These are phyloP conservation scores for Fragilariopsis cylindrus DNA, from an alignment of 108 stramenopile genomes.

Conservation along the genomic window DNA sequence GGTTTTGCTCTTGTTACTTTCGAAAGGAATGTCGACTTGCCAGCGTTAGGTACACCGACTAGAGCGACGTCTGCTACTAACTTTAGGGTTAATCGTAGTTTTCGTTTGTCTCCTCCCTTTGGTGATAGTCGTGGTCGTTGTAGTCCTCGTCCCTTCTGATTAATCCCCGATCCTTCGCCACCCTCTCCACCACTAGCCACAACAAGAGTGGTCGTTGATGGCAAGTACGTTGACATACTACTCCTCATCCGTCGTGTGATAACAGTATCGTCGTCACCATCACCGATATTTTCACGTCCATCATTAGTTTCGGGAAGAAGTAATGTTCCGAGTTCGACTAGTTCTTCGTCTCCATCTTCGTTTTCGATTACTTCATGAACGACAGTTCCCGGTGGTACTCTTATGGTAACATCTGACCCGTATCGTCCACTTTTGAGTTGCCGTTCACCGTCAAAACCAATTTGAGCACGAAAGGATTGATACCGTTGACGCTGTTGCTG, in stretches of 20 bases:
- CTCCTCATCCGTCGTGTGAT: constrained; percentile 11
- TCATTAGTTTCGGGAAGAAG: constrained; percentile 28
- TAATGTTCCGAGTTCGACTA: constrained; percentile 42
- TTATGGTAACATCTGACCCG: constrained; percentile 74
- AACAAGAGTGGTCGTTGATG: constrained; percentile 30
- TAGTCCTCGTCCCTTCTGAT: constrained; percentile 71
- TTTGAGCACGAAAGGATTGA: constrained; percentile 76
- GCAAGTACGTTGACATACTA: background rate
- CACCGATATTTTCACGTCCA: background rate
- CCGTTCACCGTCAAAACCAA: constrained; percentile 83
- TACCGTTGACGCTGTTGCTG: background rate
- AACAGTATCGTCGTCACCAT: background rate
- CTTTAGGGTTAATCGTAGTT: constrained; percentile 89
- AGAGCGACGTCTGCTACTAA: constrained; percentile 97
- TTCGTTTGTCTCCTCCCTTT: constrained; percentile 73
- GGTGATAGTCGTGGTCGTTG: constrained; percentile 63
- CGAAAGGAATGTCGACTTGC: constrained; percentile 91
- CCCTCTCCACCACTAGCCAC: constrained; percentile 75
- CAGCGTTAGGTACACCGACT: constrained; percentile 95
- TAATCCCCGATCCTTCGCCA: constrained; percentile 74
- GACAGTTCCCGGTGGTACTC: constrained; percentile 94
- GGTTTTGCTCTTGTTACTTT: constrained; percentile 93
- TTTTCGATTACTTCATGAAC: constrained; percentile 75
- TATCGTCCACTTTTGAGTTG: constrained; percentile 67
- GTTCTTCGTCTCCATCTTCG: constrained; percentile 24